Conservation (phyloP, 2,329 filamentous ascomycete species). For the Diplodia intermedia region DNA sequence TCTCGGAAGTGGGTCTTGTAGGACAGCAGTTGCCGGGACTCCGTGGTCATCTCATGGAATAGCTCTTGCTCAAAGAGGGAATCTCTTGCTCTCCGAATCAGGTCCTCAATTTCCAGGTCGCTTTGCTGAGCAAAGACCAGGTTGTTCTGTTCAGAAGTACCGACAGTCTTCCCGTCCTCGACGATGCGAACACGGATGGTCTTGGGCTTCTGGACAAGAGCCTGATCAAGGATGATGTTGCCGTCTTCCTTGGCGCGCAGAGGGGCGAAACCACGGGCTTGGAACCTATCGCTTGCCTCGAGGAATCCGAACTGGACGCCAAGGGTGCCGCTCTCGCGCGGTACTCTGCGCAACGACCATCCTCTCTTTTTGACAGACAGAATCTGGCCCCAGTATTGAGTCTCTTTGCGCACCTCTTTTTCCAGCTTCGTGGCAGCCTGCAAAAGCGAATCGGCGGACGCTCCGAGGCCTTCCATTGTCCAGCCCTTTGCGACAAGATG, state of each 20-base stretch:
- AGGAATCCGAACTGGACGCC: slow-evolving; percentile 90
- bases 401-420: slow-evolving; percentile 79
- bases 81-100: slow-evolving; percentile 77
- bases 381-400: slow-evolving; percentile 87
- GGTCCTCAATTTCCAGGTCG: slow-evolving; percentile 60
- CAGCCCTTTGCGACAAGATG: slow-evolving; percentile 69
- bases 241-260: slow-evolving; percentile 78
- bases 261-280: slow-evolving; percentile 78
- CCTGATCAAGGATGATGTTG: slow-evolving; percentile 74
- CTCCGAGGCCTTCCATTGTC: slow-evolving; percentile 78
- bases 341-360: slow-evolving; percentile 83
- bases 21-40: slow-evolving; percentile 75
- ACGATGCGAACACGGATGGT: slow-evolving; percentile 73
- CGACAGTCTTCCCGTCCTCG: slow-evolving; percentile 64
- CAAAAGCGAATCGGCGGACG: slow-evolving; percentile 75
- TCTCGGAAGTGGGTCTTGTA: slow-evolving; percentile 72
- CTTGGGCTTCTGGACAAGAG: slow-evolving; percentile 61
- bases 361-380: slow-evolving; percentile 80
- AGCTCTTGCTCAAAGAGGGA: slow-evolving; percentile 85
- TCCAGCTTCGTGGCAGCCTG: slow-evolving; percentile 75
- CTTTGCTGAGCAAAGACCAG: slow-evolving; percentile 33
- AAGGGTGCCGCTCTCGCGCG: slow-evolving; percentile 73
- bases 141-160: slow-evolving; percentile 54
- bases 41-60: slow-evolving; percentile 86
- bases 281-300: slow-evolving; percentile 69